A percentile compares a stretch with the other conserved stretches of the same genome.
These are phyloP conservation scores for Phytopythium litorale DNA, from an alignment of 352 stramenopile species.

Conservation along the genomic window DNA sequence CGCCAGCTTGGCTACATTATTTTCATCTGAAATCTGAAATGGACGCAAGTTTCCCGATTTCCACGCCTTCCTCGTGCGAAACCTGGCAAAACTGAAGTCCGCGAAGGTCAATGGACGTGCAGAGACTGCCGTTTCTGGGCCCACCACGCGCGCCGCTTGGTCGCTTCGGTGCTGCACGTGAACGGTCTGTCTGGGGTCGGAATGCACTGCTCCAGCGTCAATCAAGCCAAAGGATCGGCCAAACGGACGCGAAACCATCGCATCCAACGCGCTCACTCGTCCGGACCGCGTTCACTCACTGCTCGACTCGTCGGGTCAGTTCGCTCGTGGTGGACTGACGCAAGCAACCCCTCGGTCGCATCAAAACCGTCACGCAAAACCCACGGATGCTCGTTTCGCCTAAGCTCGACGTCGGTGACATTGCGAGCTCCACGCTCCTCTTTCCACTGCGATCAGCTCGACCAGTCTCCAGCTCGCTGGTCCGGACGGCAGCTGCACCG, in stretches of 20 bases:
- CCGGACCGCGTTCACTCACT: no score
- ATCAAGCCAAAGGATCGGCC: constrained; percentile 1
- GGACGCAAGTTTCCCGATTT: no score
- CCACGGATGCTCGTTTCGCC: constrained; percentile 3
- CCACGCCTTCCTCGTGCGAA: no score
- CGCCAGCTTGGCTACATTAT: no score
- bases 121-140: no score
- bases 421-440: background rate
- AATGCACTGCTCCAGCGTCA: background rate
- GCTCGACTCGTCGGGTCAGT: background rate
- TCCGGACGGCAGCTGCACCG: background rate
- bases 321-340: background rate
- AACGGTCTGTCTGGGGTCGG: background rate
- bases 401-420: constrained; percentile 1
- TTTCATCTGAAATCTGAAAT: no score
- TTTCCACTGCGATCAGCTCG: background rate
- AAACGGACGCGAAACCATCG: background rate
- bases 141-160: background rate
- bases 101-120: no score
- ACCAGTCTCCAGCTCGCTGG: background rate
- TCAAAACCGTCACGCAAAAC: constrained; percentile 4
- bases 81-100: no score
- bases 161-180: background rate
- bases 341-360: background rate
- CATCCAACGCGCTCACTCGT: background rate